Base-by-base conservation (phyloP, 306 rosid species). In the Pueraria montana region DNA sequence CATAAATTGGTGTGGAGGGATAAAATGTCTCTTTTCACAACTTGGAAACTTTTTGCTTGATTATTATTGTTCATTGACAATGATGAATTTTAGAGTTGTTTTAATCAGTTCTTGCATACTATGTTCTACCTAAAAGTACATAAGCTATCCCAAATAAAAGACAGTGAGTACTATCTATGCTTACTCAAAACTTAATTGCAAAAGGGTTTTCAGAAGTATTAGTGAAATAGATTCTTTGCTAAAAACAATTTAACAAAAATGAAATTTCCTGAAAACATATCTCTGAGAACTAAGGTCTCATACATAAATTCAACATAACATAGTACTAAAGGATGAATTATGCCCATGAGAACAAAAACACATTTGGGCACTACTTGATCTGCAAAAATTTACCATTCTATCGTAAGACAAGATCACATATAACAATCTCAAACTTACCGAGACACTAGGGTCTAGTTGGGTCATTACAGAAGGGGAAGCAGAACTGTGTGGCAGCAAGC, bases 391-490 rank as follows among this genome's bases (percentile, higher is more conserved):
- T n/a, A 80, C 27, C 70, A 65, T 11, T 38, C 34, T n/a, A 65
- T 38, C 83, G 1, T 79, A 20, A 62, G 38, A 43, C 26, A 46
- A 72, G n/a, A 53, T 80, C 46, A 27, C 61, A 38, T 13, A 58
- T 24, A 64, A 9, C 38, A 56, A 18, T 11, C 50, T 82, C 61
- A 26, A 85, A 61, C 61, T 73, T 82, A 91, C 95, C 42, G 49
- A 36, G 83, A 80, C 85, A 77, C 36, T 91, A 18, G 89, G 64
- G 59, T 91, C 95, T 36, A 61, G 82, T 67, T 88, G 97, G 56
- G 83, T 30, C 11, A 82, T 34, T 16, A 64, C 70, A 84, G 93
- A 69, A 82, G 91, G 83, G 53, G 91, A 62, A 84, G 79, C 80
- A 23, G 90, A 84, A 84, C 80, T 89, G 30, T 85, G 84, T 27